A percentile compares a stretch with the other conserved stretches of the same genome.
phyloP scores from a whole-genome alignment of 345 rosid species.

The Stellera chamaejasme region DNA sequence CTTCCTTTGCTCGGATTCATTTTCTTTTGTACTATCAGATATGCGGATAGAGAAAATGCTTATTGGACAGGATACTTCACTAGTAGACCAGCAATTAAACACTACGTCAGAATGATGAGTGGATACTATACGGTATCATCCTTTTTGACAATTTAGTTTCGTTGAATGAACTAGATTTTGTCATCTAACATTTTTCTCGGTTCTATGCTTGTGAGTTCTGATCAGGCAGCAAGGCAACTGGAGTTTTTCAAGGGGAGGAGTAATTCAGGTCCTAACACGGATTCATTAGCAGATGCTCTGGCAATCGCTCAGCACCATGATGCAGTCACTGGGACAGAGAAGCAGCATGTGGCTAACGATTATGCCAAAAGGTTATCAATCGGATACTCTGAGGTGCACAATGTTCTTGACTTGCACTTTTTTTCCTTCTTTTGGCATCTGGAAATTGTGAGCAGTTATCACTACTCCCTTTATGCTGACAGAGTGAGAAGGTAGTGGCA shows the following conservation, averaged over 20 bases:
- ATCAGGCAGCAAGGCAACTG: constrained; percentile 87
- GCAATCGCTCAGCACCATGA: constrained; percentile 98
- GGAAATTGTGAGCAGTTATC: not conserved
- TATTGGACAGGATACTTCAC: constrained; percentile 98
- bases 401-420: constrained; percentile 9
- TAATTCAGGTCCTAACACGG: constrained; percentile 55
- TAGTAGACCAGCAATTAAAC: constrained; percentile 89
- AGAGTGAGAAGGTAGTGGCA: constrained; percentile 67
- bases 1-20: constrained; percentile 3
- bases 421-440: no score
- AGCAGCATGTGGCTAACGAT: constrained; percentile 94
- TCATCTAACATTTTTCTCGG: not conserved
- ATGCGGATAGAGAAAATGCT: constrained; percentile 89
- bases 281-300: constrained; percentile 79
- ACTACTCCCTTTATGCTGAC: constrained; percentile 32
- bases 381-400: constrained; percentile 68
- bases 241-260: constrained; percentile 81
- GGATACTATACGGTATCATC: constrained; percentile 78
- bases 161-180: constrained; percentile 4
- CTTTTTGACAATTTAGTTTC: constrained; percentile 5
- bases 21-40: constrained; percentile 35
- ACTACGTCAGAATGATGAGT: constrained; percentile 86
- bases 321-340: constrained; percentile 85
- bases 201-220: constrained; percentile 11
- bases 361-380: constrained; percentile 83